Percentiles rank a stretch among this genome's conserved stretches.
Evolutionary conservation across 2,329 filamentous ascomycete species (phyloP).

Genomic region (Dactylella cylindrospora): DNA sequence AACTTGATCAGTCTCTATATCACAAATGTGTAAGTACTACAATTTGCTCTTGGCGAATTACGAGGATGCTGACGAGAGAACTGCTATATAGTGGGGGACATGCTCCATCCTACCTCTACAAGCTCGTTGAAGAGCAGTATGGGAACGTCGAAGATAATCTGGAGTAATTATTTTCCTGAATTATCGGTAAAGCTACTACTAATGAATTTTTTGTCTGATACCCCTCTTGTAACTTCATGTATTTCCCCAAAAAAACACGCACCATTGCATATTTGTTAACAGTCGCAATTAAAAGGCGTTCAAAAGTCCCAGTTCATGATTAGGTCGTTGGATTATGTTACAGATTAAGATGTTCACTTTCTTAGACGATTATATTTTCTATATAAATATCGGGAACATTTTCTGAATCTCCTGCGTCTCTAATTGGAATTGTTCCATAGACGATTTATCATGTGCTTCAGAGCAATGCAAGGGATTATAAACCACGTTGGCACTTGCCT

Average conservation of each 20-base stretch:
- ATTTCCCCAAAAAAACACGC: not conserved
- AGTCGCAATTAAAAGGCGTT: not conserved
- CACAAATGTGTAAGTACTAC: slow-evolving; percentile 40
- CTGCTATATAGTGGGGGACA: slow-evolving; percentile 29
- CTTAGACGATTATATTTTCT: too few relatives aligned
- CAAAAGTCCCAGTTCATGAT: slow-evolving; percentile 14
- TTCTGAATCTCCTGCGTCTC: too few relatives aligned
- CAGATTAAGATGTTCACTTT: too few relatives aligned
- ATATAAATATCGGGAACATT: too few relatives aligned
- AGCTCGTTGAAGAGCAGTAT: slow-evolving; percentile 43
- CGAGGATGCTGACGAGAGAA: not conserved
- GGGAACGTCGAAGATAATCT: slow-evolving; percentile 17
- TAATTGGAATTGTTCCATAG: too few relatives aligned
- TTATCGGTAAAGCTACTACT: slow-evolving; percentile 6
- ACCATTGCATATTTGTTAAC: not conserved
- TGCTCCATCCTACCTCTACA: slow-evolving; percentile 37
- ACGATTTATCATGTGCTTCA: too few relatives aligned
- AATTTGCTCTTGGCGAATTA: not conserved
- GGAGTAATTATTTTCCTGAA: slow-evolving; percentile 6
- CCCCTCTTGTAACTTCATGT: slow-evolving; percentile 7
- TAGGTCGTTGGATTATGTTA: too few relatives aligned
- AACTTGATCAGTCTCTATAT: slow-evolving; percentile 39
- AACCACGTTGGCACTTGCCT: too few relatives aligned
- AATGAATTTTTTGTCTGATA: too few relatives aligned
- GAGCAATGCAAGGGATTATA: too few relatives aligned